Evolutionary conservation across 2,329 filamentous ascomycete genomes (phyloP).

Genomic region (Diaporthe nobilis): DNA sequence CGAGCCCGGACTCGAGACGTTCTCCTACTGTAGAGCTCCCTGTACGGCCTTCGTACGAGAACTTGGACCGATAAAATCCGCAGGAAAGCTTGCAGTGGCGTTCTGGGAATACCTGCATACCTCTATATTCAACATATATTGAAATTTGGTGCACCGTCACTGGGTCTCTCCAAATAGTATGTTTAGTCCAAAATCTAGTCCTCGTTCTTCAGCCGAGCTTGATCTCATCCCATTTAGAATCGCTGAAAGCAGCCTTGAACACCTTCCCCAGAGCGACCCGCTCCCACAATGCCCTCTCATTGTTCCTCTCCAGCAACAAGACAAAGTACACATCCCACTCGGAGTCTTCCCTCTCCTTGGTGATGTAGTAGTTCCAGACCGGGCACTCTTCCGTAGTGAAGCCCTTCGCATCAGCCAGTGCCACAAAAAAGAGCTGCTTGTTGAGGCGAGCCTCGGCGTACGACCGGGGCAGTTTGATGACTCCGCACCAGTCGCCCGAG

Average conservation of each 20-base stretch:
- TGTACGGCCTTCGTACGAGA: too few relatives aligned
- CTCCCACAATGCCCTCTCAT: constrained; percentile 45
- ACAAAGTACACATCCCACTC: constrained; percentile 54
- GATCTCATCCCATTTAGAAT: neutral
- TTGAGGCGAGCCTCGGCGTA: neutral
- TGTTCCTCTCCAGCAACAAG: constrained; percentile 48
- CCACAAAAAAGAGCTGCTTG: constrained; percentile 48
- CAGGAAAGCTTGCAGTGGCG: too few relatives aligned
- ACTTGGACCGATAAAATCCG: too few relatives aligned
- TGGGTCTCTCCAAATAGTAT: too few relatives aligned
- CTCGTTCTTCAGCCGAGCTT: neutral
- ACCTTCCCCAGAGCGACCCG: constrained; percentile 53
- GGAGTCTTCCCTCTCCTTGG: constrained; percentile 49
- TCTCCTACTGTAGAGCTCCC: too few relatives aligned
- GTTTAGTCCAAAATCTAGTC: too few relatives aligned
- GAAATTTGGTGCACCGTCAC: too few relatives aligned
- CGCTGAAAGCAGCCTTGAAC: constrained; percentile 49
- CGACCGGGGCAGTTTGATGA: too few relatives aligned
- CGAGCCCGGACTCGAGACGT: too few relatives aligned
- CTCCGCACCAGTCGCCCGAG: constrained; percentile 51
- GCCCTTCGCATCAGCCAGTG: constrained; percentile 52
- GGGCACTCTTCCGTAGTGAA: constrained; percentile 50
- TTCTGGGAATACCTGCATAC: too few relatives aligned
- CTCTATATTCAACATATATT: too few relatives aligned
- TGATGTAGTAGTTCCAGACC: constrained; percentile 53